Percentiles rank a stretch among this genome's conserved stretches.
Evolutionary conservation across 2,329 filamentous ascomycete species (phyloP).

Genomic region (Blumeriella jaapii): DNA sequence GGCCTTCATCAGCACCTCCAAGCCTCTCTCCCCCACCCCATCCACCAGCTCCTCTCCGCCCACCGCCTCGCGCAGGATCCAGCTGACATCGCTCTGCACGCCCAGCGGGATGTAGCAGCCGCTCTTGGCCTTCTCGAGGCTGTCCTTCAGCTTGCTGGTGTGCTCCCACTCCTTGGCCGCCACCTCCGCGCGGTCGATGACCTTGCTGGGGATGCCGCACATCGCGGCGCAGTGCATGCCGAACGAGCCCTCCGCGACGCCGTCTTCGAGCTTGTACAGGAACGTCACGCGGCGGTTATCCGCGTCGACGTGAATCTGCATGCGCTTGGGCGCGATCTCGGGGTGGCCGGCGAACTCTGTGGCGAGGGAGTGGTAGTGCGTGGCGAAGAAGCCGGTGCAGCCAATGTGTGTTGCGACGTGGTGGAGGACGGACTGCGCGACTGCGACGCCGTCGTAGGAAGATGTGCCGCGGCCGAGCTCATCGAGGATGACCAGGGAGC

Average conservation of each 20-base stretch:
- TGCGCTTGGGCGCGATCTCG: conserved; percentile 74
- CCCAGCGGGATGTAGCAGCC: conserved; percentile 77
- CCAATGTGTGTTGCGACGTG: conserved; percentile 89
- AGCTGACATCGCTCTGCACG: conserved; percentile 76
- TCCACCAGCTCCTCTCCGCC: conserved; percentile 25
- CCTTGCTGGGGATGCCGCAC: conserved; percentile 78
- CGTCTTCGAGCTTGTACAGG: conserved; percentile 84
- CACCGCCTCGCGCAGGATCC: conserved; percentile 50
- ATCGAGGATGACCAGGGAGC: conserved; percentile 91
- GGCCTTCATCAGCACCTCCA: conserved; percentile 48
- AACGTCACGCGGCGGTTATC: conserved; percentile 82
- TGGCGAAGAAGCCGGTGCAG: conserved; percentile 92
- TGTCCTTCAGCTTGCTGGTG: conserved; percentile 81
- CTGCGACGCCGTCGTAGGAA: conserved; percentile 91
- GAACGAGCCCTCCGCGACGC: conserved; percentile 91
- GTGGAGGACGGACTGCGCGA: conserved; percentile 94
- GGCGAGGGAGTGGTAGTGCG: conserved; percentile 90
- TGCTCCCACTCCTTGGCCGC: conserved; percentile 93
- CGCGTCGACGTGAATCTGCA: conserved; percentile 92
- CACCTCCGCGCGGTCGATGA: conserved; percentile 78
- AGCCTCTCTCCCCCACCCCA: conserved; percentile 36
- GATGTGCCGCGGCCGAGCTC: conserved; percentile 91
- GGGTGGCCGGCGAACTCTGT: conserved; percentile 84
- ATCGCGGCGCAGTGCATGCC: conserved; percentile 99
- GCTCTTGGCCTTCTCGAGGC: conserved; percentile 66